Evolutionary conservation across 768 basidiomycete species (phyloP), one percentile per base, ranked within the genome.

Genomic region (Hygrophorus russula): DNA sequence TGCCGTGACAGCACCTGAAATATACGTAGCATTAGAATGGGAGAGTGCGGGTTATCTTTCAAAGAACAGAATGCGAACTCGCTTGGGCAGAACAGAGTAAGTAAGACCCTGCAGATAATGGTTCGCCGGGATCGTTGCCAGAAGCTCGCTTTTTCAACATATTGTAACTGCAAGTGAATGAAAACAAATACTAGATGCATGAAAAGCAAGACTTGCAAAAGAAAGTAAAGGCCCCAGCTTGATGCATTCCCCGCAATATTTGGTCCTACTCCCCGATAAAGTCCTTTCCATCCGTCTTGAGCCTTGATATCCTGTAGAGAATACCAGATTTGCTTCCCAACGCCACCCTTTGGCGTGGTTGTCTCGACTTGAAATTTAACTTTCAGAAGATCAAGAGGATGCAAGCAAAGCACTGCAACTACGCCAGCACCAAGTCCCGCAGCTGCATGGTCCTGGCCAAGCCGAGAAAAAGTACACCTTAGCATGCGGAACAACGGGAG

Each of bases 161-260:
- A 53, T 94, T 89, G 57, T 97, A 98, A 58, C 94, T 98, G 40
- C 14, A 41, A 36, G 24, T 48, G 39, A 46, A 46, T 13, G 15
- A 28, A 39, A 45, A 31, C 33, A 13, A 13, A 17, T 18, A 29
- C 17, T n/a, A 32, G 35, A 39, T 17, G 14, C 20, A 35, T 10
- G 30, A 51, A 13, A 54, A 35, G 24, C 33, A 40, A 49, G 1
- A 74, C 90, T 63, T 58, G 97, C 96, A 96, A 94, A 49, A 94
- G 74, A 64, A 99, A 99, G 63, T 99, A 99, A 18, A 97, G 63
- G 0, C 96, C 96, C 96, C 96, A 99, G 53, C 90, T 93, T 6
- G 83, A 80, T 14, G 93, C 91, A 51, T 97, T 97, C 10, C 94
- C 96, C 0, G 88, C 87, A 47, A 97, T 73, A 60, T 98, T 99